Base-by-base conservation (phyloP, 2,329 filamentous ascomycete genomes). In the Polychaeton citri region DNA sequence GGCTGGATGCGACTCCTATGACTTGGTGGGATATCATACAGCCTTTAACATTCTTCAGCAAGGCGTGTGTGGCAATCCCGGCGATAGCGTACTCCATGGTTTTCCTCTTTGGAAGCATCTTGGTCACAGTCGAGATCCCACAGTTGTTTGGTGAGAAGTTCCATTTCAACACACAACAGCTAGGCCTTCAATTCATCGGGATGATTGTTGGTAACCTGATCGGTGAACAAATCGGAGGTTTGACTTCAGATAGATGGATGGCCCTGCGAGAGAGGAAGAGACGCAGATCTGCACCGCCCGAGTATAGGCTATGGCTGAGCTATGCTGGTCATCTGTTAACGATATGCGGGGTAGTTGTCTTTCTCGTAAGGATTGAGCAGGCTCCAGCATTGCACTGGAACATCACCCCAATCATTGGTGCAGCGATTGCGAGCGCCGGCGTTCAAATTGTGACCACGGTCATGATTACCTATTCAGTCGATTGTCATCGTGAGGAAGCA, bases 401-500 rank as follows among this genome's bases (percentile, higher is more conserved):
- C 38, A 60, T 74, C 4, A 71, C 68, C 0, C 72, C 72, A 0
- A 54, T 72, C 9, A 46, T 76, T 12, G 72, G 72, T 4, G 63
- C 62, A n/a, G 71, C 62, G 0, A 63, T 65, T 21, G 56, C 59
- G 0, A 65, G 64, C 1, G 66, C 63, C 5, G 73, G 73, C 0
- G 75, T 74, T 40, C 73, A 77, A 50, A 66, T 77, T 26, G 62
- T 76, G 12, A 76, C 72, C 0, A 76, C 74, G 0, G 66, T 76
- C 2, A 48, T 74, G 30, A 68, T 74, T 17, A 76, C 74, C 0
- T 77, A 74, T 48, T 66, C 71, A 0, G 66, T 78, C 1, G 74
- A 77, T 43, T 72, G 69, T 45, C 66, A 73, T 41, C 62, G 57
- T 2, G 59, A 69, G 19, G 62, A 72, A 24, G 61, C 70, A 0